Percentiles rank a stretch among this genome's conserved stretches.
phyloP scores from a whole-genome alignment of 2,329 filamentous ascomycete species.

The Fusarium marasasianum region DNA sequence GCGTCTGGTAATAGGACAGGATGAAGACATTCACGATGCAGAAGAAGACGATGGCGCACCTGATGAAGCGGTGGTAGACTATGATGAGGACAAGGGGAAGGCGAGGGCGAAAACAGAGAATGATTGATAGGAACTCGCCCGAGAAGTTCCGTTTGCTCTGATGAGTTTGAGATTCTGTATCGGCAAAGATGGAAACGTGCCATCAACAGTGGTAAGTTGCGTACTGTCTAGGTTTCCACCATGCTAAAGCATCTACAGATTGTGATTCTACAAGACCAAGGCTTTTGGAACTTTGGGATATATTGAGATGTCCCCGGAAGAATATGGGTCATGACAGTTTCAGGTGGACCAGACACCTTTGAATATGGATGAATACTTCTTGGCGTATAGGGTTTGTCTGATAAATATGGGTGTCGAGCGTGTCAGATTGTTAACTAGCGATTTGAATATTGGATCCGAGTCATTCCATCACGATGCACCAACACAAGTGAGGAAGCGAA shows the following conservation, averaged over 20 bases:
- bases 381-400: conserved; percentile 33
- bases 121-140: conserved; percentile 2
- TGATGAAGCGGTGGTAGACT: conserved; percentile 31
- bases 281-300: neutral
- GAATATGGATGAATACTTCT: conserved; percentile 8
- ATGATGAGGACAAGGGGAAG: conserved; percentile 27
- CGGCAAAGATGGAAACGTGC: neutral
- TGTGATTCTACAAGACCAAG: neutral
- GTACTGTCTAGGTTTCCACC: neutral
- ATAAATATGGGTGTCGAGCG: neutral
- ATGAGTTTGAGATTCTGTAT: neutral
- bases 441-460: neutral
- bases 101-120: conserved; percentile 14
- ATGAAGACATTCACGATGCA: neutral
- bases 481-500: conserved; percentile 14
- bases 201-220: neutral
- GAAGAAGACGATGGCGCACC: conserved; percentile 20
- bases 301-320: neutral
- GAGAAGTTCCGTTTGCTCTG: neutral
- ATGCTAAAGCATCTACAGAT: conserved; percentile 1
- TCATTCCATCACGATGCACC: neutral
- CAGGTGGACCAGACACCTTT: conserved; percentile 39
- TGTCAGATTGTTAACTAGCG: neutral
- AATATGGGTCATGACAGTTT: conserved; percentile 13
- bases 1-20: conserved; percentile 45